Conservation (phyloP, 805 yeast genomes). For the Sungouiozyma intestinalis region DNA sequence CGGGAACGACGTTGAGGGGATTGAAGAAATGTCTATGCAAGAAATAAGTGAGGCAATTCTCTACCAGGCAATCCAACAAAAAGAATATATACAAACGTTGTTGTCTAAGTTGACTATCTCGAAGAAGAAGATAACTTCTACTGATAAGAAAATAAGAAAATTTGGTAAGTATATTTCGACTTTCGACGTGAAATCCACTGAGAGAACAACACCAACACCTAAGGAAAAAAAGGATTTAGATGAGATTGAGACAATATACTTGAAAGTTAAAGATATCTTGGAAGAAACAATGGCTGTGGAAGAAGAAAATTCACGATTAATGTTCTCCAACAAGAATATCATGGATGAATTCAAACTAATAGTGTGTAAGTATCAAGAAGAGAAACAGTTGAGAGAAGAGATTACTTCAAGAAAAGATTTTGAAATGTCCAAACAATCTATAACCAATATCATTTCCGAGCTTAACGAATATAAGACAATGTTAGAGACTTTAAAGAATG, state of each 20-base stretch:
- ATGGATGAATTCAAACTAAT: background rate
- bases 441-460: background rate
- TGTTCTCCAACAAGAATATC: background rate
- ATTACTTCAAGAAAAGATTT: background rate
- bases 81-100: too few species aligned
- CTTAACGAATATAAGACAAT: background rate
- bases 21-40: background rate
- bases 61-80: background rate
- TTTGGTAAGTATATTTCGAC: background rate
- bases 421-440: background rate
- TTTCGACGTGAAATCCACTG: background rate
- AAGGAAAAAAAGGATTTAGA: background rate
- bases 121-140: background rate
- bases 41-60: background rate
- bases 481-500: slow-evolving; percentile 1
- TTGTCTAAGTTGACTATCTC: background rate
- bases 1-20: background rate
- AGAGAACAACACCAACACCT: background rate
- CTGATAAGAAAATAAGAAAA: background rate
- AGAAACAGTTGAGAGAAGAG: background rate
- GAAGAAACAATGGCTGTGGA: background rate
- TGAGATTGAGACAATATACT: background rate
- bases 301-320: background rate
- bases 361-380: background rate
- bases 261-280: background rate